phyloP scores from a whole-genome alignment of 2,329 filamentous ascomycete species.

The Bertia moriformis region DNA sequence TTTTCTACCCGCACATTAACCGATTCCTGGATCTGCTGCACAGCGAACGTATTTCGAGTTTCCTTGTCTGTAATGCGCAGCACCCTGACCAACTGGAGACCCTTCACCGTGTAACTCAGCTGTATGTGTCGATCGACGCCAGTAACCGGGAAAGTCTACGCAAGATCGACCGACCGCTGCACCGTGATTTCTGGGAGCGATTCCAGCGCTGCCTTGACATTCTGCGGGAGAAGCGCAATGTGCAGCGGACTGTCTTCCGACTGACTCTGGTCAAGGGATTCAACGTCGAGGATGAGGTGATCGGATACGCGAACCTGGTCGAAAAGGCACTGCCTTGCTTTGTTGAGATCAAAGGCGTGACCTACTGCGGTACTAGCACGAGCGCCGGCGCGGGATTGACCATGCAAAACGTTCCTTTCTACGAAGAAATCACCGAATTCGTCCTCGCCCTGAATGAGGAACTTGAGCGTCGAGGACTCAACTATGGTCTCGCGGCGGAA shows the following conservation, averaged over 20 bases:
- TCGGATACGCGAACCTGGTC: slow-evolving; percentile 79
- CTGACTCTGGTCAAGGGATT: slow-evolving; percentile 95
- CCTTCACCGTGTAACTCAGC: slow-evolving; percentile 74
- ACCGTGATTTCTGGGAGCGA: slow-evolving; percentile 94
- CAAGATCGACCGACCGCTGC: slow-evolving; percentile 79
- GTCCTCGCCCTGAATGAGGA: slow-evolving; percentile 61
- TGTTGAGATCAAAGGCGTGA: slow-evolving; percentile 91
- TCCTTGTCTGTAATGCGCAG: slow-evolving; percentile 93
- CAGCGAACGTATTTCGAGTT: slow-evolving; percentile 73
- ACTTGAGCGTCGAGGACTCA: slow-evolving; percentile 54
- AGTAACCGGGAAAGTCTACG: slow-evolving; percentile 77
- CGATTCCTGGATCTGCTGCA: slow-evolving; percentile 76
- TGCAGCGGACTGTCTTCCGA: slow-evolving; percentile 85
- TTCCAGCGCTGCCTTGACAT: slow-evolving; percentile 87
- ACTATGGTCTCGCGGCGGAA: slow-evolving; percentile 85
- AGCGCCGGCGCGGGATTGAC: slow-evolving; percentile 72
- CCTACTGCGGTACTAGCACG: slow-evolving; percentile 84
- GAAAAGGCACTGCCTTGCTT: slow-evolving; percentile 79
- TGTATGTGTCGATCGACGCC: slow-evolving; percentile 93
- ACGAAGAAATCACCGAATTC: slow-evolving; percentile 76
- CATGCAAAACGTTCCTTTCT: slow-evolving; percentile 97
- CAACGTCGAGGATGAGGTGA: slow-evolving; percentile 86
- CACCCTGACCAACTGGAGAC: slow-evolving; percentile 80
- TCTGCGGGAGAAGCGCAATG: slow-evolving; percentile 65
- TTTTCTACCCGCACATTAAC: slow-evolving; percentile 97